Percentiles rank a stretch among this genome's conserved stretches.
These are phyloP conservation scores for Ophiostoma sp. DNA, from an alignment of 2,329 filamentous ascomycete species.

Conservation along the genomic window DNA sequence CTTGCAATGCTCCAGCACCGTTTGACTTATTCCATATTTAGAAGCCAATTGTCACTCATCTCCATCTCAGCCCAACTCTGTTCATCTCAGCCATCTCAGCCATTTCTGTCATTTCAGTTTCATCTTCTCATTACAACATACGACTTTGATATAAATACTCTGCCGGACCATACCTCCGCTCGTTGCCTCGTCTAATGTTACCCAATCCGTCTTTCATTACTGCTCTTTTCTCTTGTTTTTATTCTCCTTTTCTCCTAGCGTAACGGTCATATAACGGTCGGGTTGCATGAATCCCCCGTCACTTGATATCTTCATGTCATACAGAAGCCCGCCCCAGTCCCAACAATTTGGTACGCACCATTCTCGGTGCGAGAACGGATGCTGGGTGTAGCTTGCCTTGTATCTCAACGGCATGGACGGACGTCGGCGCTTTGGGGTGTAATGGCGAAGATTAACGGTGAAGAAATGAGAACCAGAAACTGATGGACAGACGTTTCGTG, in stretches of 20 bases:
- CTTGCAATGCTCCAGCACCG: too few relatives aligned
- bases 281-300: not conserved
- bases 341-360: not conserved
- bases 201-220: not conserved
- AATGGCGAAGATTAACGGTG: too few relatives aligned
- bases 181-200: not conserved
- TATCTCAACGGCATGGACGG: too few relatives aligned
- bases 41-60: not conserved
- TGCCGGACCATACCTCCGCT: not conserved
- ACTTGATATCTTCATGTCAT: not conserved
- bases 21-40: too few relatives aligned
- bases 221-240: not conserved
- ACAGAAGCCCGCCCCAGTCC: not conserved
- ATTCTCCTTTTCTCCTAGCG: not conserved
- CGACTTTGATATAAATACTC: slow-evolving; percentile 6
- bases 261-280: not conserved
- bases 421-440: too few relatives aligned
- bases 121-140: not conserved
- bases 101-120: not conserved
- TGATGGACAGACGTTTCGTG: too few relatives aligned
- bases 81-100: not conserved
- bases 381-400: too few relatives aligned
- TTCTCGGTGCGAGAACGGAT: not conserved
- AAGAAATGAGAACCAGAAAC: too few relatives aligned
- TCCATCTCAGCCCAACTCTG: not conserved